Evolutionary conservation across 768 basidiomycete genomes (phyloP).

Genomic region (Hirschioporus abietinus): DNA sequence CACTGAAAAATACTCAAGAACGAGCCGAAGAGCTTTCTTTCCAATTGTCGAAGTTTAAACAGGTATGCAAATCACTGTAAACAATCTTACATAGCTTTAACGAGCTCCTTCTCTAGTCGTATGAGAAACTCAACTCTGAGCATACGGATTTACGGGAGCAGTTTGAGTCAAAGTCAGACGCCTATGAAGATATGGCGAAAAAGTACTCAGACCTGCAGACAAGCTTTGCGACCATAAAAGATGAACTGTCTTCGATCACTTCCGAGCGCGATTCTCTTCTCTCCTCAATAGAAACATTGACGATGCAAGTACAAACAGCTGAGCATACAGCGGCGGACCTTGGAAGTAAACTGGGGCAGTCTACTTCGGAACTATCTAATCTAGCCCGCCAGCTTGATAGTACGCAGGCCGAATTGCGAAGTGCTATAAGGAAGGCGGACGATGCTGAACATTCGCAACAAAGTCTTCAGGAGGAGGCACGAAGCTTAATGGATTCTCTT

Average conservation of each 20-base stretch:
- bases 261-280: constrained; percentile 42
- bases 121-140: constrained; percentile 54
- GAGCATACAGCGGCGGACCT: constrained; percentile 45
- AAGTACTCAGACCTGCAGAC: constrained; percentile 45
- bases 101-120: constrained; percentile 33
- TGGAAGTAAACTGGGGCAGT: constrained; percentile 53
- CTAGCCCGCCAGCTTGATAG: constrained; percentile 54
- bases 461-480: constrained; percentile 73
- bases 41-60: constrained; percentile 72
- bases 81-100: background rate
- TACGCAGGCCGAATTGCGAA: constrained; percentile 60
- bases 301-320: constrained; percentile 40
- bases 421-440: constrained; percentile 61
- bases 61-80: constrained; percentile 38
- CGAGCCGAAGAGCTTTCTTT: constrained; percentile 81
- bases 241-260: constrained; percentile 39
- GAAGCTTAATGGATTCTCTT: constrained; percentile 70
- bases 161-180: constrained; percentile 42
- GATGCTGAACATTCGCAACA: constrained; percentile 69
- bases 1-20: constrained; percentile 73
- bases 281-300: constrained; percentile 45
- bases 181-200: constrained; percentile 35
- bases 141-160: constrained; percentile 33
- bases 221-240: constrained; percentile 32
- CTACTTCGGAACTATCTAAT: constrained; percentile 46